Base-by-base conservation (phyloP, 495 filamentous ascomycete genomes). In the Penicillium crystallinum region DNA sequence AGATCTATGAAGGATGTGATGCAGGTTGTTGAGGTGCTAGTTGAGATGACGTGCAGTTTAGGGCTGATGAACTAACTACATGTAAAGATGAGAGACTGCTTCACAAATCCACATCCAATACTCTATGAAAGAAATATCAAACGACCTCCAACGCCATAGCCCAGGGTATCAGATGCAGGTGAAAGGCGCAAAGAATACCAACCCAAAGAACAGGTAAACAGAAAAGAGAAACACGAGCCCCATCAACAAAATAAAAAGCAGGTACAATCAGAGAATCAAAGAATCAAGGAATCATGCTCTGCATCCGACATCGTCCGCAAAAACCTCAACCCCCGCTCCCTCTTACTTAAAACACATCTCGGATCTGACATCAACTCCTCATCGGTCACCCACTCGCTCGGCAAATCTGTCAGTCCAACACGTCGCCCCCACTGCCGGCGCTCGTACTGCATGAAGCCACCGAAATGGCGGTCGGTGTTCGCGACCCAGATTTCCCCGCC, bases 381-480 rank as follows among this genome's bases (percentile, higher is more conserved):
- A 48, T 76, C 71, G 3, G 45, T 45, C 29, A 65, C 18, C 72
- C 72, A 77, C 34, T 77, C 74, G 48, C 62, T 62, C 18, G 68
- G 66, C 27, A 67, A 45, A 36, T 67, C 68, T 6, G 58, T 49
- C 31, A 65, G 22, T 0, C 66, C 69, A 52, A 61, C 69, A 19
- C 52, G 37, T 30, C 66, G 49, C 14, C 73, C 60, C 68, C 73
- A 76, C 70, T 81, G 58, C 31, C 68, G 48, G 57, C 89, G 75
- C 61, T 89, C 85, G 52, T 88, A 83, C 56, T 87, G 79, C 76
- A 96, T 77, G 33, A 97, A 72, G 4, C 91, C 91, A 42, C 91
- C 91, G 60, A 89, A 84, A 22, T 76, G 77, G 21, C 71, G 72
- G 62, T 97, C 92, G 17, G 80, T 79, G 53, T 88, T 92, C 15